Percentiles rank a stretch among this genome's conserved stretches.
These are phyloP conservation scores for Calonectria leucothoes DNA, from an alignment of 2,329 filamentous ascomycete species.

Conservation along the genomic window DNA sequence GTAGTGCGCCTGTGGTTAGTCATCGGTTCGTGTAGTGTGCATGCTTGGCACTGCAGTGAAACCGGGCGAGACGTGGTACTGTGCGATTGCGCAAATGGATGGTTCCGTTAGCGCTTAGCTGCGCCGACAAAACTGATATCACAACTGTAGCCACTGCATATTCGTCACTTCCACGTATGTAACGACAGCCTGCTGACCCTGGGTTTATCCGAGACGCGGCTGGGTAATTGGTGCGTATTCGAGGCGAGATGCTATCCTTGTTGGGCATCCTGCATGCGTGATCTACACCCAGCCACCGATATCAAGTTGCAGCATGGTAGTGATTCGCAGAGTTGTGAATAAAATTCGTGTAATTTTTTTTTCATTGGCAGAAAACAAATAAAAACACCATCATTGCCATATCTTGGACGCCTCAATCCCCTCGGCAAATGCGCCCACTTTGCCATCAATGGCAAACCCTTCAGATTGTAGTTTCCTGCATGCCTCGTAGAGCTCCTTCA, in stretches of 20 bases:
- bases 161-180: background rate
- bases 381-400: background rate
- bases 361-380: too few relatives aligned
- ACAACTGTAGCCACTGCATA: background rate
- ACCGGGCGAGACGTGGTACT: background rate
- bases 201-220: background rate
- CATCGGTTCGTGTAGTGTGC: background rate
- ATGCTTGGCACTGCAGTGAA: background rate
- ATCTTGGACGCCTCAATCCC: conserved; percentile 78
- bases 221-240: background rate
- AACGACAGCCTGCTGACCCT: background rate
- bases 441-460: conserved; percentile 82
- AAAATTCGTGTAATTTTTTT: background rate
- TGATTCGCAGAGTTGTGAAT: background rate
- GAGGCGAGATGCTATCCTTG: background rate
- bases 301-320: background rate
- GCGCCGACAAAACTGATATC: background rate
- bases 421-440: conserved; percentile 82
- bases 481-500: conserved; percentile 73
- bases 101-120: background rate
- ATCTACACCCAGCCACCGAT: background rate
- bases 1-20: background rate
- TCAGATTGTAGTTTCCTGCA: conserved; percentile 74
- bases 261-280: background rate
- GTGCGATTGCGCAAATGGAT: background rate